Base-by-base conservation (phyloP, 768 basidiomycete species). In the Xerocomellus amylosporus region DNA sequence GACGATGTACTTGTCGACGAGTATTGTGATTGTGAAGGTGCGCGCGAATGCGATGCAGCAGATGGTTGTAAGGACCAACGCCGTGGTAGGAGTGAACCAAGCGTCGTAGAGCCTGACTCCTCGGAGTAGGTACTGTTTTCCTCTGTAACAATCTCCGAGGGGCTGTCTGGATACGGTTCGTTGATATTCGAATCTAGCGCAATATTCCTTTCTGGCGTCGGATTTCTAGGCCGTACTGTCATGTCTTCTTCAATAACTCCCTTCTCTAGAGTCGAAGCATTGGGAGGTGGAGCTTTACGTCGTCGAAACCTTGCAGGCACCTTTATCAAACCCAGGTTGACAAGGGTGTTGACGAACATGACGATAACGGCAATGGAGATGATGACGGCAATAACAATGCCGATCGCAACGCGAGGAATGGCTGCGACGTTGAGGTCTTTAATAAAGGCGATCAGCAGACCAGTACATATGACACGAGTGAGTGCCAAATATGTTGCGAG, bases 331-430 rank as follows among this genome's bases (percentile, higher is more conserved):
- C 74, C 72, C 49, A 75, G 64, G 60, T 87, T 81, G 70, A 83
- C 71, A 41, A 83, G 59, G 41, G 85, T 72, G 63, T 90, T 91
- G 64, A 86, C 59, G 65, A 89, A 80, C 63, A 90, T 76, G 51
- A 91, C 71, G 43, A 94, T 55, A 30, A 89, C 78, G 0, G 89
- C 80, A 37, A 90, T 72, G 14, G 87, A 86, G 67, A 84, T 87
- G 36, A 93, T 76, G 31, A 88, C 81, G 13, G 85, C 83, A 37
- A 83, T 77, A 57, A 92, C 79, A 53, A 89, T 78, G 20, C 92
- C 93, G 52, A 97, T 85, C 33, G 81, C 86, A 2, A 90, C 87
- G 19, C 93, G 82, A 1, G 89, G 85, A 61, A 96, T 96, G 38
- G 93, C 77, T 17, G 77, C 72, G 33, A 94, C 78, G 7, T 76